Evolutionary conservation across 108 stramenopile species (phyloP).

Genomic region (Conticribra guillardii): DNA sequence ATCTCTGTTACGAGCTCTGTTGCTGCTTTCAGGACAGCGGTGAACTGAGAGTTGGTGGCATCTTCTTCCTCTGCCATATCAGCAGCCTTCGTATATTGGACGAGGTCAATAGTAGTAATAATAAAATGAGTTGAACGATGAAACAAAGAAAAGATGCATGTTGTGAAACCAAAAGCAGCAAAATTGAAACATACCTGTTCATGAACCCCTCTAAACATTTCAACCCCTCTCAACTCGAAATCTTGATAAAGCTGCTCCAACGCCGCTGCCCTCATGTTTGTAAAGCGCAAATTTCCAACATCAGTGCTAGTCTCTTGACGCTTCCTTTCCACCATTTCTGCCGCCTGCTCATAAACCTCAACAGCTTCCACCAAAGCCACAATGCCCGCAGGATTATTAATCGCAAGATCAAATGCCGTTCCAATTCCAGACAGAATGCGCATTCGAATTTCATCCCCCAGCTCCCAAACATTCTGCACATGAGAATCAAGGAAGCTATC

Average conservation of each 20-base stretch:
- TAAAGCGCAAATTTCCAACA: conserved; percentile 67
- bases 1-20: conserved; percentile 85
- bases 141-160: too few species aligned
- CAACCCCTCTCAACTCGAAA: conserved; percentile 78
- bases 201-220: conserved; percentile 77
- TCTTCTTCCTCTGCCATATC: conserved; percentile 73
- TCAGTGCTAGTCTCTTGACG: conserved; percentile 39
- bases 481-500: conserved; percentile 83
- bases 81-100: conserved; percentile 30
- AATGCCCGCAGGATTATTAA: conserved; percentile 87
- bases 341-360: conserved; percentile 85
- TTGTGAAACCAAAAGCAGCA: too few species aligned
- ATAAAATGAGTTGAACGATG: not conserved
- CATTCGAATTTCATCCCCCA: conserved; percentile 89
- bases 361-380: conserved; percentile 91
- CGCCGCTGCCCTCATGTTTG: conserved; percentile 87
- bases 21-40: conserved; percentile 79
- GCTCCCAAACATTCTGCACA: conserved; percentile 92
- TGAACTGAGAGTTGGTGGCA: conserved; percentile 67
- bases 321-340: conserved; percentile 74
- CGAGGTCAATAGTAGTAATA: not conserved
- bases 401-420: conserved; percentile 81
- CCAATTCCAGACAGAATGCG: conserved; percentile 81
- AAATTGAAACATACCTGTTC: conserved; percentile 39
- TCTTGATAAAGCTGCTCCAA: conserved; percentile 84